phyloP scores from a whole-genome alignment of 306 rosid genomes.

The Quillaja saponaria region DNA sequence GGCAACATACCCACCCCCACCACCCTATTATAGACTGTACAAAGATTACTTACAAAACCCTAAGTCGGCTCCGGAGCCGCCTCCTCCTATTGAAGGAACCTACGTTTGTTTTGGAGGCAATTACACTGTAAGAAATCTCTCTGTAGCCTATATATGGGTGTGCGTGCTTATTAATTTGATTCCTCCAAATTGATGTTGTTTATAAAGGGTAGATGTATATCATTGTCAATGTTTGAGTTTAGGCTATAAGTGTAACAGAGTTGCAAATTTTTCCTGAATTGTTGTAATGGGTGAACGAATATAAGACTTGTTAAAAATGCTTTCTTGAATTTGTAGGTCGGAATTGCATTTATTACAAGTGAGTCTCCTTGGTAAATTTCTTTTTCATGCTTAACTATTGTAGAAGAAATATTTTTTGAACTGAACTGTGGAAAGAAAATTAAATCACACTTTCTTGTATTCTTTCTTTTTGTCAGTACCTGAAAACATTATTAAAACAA shows the following conservation, averaged over 20 bases:
- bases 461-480: too few relatives aligned
- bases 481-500: too few relatives aligned
- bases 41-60: conserved; percentile 79
- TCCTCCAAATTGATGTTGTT: neutral
- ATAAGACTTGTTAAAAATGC: conserved; percentile 9
- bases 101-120: conserved; percentile 73
- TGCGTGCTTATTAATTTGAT: neutral
- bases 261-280: neutral
- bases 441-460: too few relatives aligned
- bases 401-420: too few relatives aligned
- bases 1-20: conserved; percentile 90
- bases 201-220: neutral
- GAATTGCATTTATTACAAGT: neutral
- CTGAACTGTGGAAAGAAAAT: too few relatives aligned
- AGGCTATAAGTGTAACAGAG: too few relatives aligned
- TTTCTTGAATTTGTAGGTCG: conserved; percentile 17
- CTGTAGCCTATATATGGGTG: neutral
- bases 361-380: neutral
- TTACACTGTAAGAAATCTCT: conserved; percentile 54
- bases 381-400: too few relatives aligned
- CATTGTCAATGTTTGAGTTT: too few relatives aligned
- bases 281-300: conserved; percentile 1
- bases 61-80: conserved; percentile 81
- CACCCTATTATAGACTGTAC: conserved; percentile 85
- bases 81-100: conserved; percentile 81